Evolutionary conservation across 2,329 filamentous ascomycete species (phyloP).

Genomic region (Gnomoniopsis smithogilvyi): DNA sequence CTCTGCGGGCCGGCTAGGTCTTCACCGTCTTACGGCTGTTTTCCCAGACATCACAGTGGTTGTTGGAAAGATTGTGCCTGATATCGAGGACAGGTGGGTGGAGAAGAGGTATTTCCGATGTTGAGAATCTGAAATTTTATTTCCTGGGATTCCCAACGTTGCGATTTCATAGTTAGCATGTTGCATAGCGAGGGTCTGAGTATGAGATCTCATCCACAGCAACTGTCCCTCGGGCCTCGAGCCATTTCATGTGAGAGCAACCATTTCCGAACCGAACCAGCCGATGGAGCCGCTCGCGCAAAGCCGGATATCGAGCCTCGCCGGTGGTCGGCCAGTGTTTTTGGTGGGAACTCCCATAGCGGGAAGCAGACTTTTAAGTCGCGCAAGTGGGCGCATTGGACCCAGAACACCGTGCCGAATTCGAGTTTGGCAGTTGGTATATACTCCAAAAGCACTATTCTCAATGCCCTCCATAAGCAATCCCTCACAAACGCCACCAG

Average conservation of each 20-base stretch:
- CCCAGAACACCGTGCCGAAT: too few relatives aligned
- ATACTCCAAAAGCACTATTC: too few relatives aligned
- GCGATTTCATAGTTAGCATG: neutral
- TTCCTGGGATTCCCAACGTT: neutral
- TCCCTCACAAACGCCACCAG: too few relatives aligned
- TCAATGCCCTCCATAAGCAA: too few relatives aligned
- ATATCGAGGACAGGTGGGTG: slow-evolving; percentile 84
- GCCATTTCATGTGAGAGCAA: neutral
- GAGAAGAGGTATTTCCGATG: slow-evolving; percentile 90
- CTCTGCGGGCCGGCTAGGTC: slow-evolving; percentile 77
- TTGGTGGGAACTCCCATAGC: neutral
- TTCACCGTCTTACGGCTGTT: slow-evolving; percentile 82
- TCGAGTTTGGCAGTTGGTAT: too few relatives aligned
- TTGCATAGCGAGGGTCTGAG: slow-evolving; percentile 10
- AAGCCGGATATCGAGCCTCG: neutral
- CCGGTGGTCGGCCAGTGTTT: neutral
- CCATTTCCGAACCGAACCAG: neutral
- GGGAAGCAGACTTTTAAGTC: neutral
- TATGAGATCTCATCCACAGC: neutral
- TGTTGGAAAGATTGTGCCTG: slow-evolving; percentile 75
- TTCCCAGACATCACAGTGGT: slow-evolving; percentile 87
- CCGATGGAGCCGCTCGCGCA: neutral
- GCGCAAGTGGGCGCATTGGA: neutral
- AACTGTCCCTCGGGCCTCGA: neutral
- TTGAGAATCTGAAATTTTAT: slow-evolving; percentile 36